Evolutionary conservation across 2,329 filamentous ascomycete genomes (phyloP).

Genomic region (Achaetomium macrosporum): DNA sequence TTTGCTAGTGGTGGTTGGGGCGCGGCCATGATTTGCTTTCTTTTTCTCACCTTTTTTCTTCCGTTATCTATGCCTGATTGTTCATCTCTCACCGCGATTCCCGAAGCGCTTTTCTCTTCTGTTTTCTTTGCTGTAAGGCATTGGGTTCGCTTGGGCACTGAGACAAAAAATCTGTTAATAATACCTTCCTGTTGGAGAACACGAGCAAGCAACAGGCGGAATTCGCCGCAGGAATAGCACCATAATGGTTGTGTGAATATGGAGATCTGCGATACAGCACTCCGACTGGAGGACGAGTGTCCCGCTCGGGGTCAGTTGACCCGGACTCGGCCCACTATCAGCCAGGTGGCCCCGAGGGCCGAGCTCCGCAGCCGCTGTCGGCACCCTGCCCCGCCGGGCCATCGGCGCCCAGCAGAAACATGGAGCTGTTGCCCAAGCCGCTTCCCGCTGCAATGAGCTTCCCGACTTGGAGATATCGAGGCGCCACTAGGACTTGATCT

Average conservation of each 20-base stretch:
- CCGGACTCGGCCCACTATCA: neutral
- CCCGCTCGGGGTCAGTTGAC: neutral
- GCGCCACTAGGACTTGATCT: neutral
- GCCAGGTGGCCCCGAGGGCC: neutral
- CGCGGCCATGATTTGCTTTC: neutral
- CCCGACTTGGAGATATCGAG: neutral
- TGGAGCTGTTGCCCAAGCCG: neutral
- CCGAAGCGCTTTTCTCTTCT: neutral
- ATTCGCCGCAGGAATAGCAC: neutral
- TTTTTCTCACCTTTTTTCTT: neutral
- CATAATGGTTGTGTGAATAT: neutral
- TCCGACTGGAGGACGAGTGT: neutral
- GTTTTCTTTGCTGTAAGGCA: constrained; percentile 1
- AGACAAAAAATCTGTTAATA: constrained; percentile 14
- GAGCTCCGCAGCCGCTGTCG: constrained; percentile 1
- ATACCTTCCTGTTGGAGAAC: constrained; percentile 9
- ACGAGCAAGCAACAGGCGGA: neutral
- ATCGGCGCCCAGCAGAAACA: neutral
- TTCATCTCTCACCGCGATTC: neutral
- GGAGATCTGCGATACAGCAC: neutral
- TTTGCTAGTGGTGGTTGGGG: neutral
- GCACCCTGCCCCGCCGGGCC: constrained; percentile 3
- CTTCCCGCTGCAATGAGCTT: neutral
- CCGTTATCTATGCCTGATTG: too few relatives aligned
- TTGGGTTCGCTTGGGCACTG: constrained; percentile 8